Conservation (phyloP, 2,329 filamentous ascomycete species). For the Huntiella decipiens region DNA sequence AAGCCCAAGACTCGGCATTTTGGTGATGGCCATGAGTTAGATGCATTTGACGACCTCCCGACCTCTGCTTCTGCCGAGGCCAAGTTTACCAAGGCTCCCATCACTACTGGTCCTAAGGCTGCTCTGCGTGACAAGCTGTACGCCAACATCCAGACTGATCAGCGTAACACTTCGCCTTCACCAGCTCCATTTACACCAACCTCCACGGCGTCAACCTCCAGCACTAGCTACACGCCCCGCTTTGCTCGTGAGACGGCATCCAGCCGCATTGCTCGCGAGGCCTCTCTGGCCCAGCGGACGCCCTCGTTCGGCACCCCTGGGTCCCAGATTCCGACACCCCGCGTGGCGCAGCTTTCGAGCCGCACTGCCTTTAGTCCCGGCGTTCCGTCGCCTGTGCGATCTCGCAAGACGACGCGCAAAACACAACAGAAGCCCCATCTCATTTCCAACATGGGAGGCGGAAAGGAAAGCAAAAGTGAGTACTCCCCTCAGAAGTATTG, state of each 20-base stretch:
- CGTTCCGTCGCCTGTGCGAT: conserved; percentile 25
- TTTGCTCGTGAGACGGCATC: conserved; percentile 48
- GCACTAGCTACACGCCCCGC: conserved; percentile 31
- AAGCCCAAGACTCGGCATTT: conserved; percentile 30
- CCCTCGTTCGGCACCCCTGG: conserved; percentile 28
- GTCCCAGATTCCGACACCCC: conserved; percentile 35
- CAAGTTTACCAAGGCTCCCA: conserved; percentile 63
- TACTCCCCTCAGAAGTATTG: conserved; percentile 20
- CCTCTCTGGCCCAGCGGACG: conserved; percentile 38
- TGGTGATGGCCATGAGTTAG: conserved; percentile 81
- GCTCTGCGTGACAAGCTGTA: conserved; percentile 36
- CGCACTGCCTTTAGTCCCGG: conserved; percentile 28
- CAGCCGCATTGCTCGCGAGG: conserved; percentile 45
- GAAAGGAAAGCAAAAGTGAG: conserved; percentile 60
- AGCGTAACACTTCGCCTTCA: conserved; percentile 30
- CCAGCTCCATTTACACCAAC: conserved; percentile 40
- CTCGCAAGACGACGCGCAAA: conserved; percentile 37
- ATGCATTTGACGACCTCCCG: conserved; percentile 84
- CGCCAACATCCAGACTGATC: conserved; percentile 34
- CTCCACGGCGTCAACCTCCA: conserved; percentile 28
- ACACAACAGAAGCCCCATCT: conserved; percentile 63
- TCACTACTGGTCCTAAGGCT: conserved; percentile 48
- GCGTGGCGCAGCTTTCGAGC: conserved; percentile 33
- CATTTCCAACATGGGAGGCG: conserved; percentile 62
- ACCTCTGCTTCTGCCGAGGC: conserved; percentile 70